Evolutionary conservation across 2,329 filamentous ascomycete genomes (phyloP).

Genomic region (Aspergillus piperis): DNA sequence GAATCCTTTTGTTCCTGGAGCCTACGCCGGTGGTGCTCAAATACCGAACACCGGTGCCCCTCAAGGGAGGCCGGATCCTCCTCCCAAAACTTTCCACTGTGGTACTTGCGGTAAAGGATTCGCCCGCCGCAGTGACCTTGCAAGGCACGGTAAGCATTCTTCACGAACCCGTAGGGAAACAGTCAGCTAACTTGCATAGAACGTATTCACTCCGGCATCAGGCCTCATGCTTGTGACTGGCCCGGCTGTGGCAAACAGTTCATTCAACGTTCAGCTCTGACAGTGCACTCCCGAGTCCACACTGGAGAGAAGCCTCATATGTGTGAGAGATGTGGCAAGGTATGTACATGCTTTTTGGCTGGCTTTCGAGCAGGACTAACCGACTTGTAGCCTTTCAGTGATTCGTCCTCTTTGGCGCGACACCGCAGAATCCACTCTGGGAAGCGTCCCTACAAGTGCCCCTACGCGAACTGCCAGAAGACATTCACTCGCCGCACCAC

Average conservation of each 20-base stretch:
- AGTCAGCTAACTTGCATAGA: conserved; percentile 55
- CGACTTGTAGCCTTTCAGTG: conserved; percentile 77
- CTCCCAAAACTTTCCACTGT: conserved; percentile 81
- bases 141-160: conserved; percentile 77
- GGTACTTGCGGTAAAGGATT: conserved; percentile 89
- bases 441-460: conserved; percentile 95
- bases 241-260: conserved; percentile 92
- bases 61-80: conserved; percentile 50
- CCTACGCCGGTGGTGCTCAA: conserved; percentile 50
- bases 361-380: not conserved
- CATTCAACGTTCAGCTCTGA: conserved; percentile 93
- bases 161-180: too few species aligned
- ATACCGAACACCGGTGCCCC: conserved; percentile 46
- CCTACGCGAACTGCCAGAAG: conserved; percentile 96
- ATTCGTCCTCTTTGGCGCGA: conserved; percentile 89
- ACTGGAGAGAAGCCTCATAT: conserved; percentile 98
- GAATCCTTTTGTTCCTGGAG: conserved; percentile 54
- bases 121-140: conserved; percentile 88
- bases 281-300: conserved; percentile 92
- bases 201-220: conserved; percentile 88
- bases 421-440: conserved; percentile 95
- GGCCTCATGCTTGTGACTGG: conserved; percentile 90
- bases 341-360: conserved; percentile 46
- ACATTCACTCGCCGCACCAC: conserved; percentile 96
- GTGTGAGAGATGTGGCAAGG: conserved; percentile 96